A percentile compares a stretch with the other conserved stretches of the same genome.
Evolutionary conservation across 306 rosid genomes (phyloP).

Genomic region (Herpetospermum pedunculosum): DNA sequence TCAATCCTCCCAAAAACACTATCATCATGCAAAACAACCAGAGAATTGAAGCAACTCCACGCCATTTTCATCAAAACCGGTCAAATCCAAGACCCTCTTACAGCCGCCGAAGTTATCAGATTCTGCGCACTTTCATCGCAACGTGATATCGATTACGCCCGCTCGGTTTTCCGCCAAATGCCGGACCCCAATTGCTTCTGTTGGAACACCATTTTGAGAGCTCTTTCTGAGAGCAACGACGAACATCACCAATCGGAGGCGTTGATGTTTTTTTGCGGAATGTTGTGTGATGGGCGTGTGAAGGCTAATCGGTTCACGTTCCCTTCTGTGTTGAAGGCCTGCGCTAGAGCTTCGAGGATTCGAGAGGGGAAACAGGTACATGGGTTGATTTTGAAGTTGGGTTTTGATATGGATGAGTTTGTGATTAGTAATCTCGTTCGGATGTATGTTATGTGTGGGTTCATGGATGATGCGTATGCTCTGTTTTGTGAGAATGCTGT

Average conservation of each 20-base stretch:
- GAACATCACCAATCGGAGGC: conserved; percentile 21
- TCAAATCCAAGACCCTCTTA: conserved; percentile 39
- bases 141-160: conserved; percentile 29
- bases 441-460: conserved; percentile 59
- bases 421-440: conserved; percentile 49
- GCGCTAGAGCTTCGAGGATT: conserved; percentile 31
- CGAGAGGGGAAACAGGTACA: conserved; percentile 59
- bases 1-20: conserved; percentile 30
- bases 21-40: conserved; percentile 39
- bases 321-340: conserved; percentile 65
- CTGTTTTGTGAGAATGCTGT: conserved; percentile 37
- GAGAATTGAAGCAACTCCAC: conserved; percentile 54
- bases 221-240: conserved; percentile 36
- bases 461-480: conserved; percentile 36
- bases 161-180: conserved; percentile 30
- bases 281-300: conserved; percentile 37
- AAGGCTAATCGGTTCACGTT: conserved; percentile 53
- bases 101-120: conserved; percentile 45
- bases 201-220: conserved; percentile 61
- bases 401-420: conserved; percentile 47
- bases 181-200: conserved; percentile 50
- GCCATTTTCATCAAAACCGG: conserved; percentile 53
- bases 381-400: conserved; percentile 53
- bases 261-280: conserved; percentile 28
- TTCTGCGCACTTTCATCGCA: conserved; percentile 32